A percentile compares a stretch with the other conserved stretches of the same genome.
phyloP scores from a whole-genome alignment of 352 stramenopile species.

The Phytopythium cucurbitacearum region DNA sequence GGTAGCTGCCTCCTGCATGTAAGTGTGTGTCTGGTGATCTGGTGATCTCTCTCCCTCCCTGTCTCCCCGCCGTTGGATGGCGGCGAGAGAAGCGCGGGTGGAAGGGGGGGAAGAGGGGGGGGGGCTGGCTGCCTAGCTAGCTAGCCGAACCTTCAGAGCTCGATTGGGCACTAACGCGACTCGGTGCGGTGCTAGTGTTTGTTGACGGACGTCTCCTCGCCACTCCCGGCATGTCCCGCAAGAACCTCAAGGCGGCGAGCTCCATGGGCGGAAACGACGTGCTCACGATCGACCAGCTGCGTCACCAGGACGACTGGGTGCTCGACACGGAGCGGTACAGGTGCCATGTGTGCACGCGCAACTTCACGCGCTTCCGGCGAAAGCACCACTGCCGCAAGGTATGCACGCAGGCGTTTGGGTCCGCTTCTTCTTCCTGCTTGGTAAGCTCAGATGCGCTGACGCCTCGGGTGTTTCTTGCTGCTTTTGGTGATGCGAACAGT shows the following conservation, averaged over 20 bases:
- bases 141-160: too few relatives aligned
- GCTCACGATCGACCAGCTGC: constrained; percentile 85
- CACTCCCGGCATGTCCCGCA: constrained; percentile 48
- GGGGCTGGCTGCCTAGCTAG: too few relatives aligned
- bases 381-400: constrained; percentile 89
- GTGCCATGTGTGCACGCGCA: constrained; percentile 86
- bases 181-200: neutral
- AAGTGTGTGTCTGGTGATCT: too few relatives aligned
- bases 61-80: too few relatives aligned
- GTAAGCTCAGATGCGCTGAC: constrained; percentile 1
- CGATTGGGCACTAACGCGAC: neutral
- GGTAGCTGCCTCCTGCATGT: too few relatives aligned
- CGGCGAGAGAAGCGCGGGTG: too few relatives aligned
- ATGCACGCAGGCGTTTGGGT: neutral
- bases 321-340: constrained; percentile 84
- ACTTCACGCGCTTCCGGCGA: constrained; percentile 86
- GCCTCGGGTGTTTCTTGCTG: neutral
- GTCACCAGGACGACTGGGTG: constrained; percentile 87
- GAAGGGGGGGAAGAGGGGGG: too few relatives aligned
- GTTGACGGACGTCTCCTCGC: neutral
- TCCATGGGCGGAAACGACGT: constrained; percentile 79
- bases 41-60: too few relatives aligned
- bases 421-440: neutral
- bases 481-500: constrained; percentile 25
- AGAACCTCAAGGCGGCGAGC: constrained; percentile 59